Conservation (phyloP, 139 green algal species). For the Tetradesmus lagerheimii region DNA sequence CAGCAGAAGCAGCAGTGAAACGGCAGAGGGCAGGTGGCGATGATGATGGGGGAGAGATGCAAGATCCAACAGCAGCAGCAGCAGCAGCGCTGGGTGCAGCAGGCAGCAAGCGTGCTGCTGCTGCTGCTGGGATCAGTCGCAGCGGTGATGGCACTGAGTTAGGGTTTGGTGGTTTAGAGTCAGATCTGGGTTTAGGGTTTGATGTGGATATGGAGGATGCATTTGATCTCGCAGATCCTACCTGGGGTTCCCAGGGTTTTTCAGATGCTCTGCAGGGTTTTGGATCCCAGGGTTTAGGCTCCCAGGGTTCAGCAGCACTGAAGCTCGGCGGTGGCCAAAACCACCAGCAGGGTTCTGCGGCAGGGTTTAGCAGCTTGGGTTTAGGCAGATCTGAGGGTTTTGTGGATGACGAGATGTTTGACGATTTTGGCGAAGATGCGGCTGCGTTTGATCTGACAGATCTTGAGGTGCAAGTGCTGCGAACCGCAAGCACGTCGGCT, state of each 20-base stretch:
- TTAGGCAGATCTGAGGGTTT: background rate
- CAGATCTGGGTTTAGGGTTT: slow-evolving; percentile 16
- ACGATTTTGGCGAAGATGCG: background rate
- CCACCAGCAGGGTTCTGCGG: background rate
- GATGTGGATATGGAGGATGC: background rate
- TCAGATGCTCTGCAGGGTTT: background rate
- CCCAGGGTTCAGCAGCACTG: background rate
- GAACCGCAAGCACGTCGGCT: background rate
- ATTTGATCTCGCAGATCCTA: background rate
- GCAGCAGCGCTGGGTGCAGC: background rate
- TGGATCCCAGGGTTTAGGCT: background rate
- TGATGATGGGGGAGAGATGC: background rate
- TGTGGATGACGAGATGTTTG: slow-evolving; percentile 16
- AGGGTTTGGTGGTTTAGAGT: background rate
- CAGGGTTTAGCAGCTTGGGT: background rate
- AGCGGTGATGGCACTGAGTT: background rate
- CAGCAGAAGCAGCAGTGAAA: slow-evolving; percentile 14
- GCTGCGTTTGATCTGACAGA: slow-evolving; percentile 29
- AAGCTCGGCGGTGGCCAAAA: background rate
- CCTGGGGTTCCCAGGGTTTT: background rate
- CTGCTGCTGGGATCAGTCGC: background rate
- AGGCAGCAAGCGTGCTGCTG: background rate
- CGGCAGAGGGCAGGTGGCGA: background rate
- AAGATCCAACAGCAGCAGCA: background rate
- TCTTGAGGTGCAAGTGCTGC: background rate